A percentile compares a stretch with the other conserved stretches of the same genome.
These are phyloP conservation scores for Hamigera avellanea DNA, from an alignment of 495 filamentous ascomycete species.

Conservation along the genomic window DNA sequence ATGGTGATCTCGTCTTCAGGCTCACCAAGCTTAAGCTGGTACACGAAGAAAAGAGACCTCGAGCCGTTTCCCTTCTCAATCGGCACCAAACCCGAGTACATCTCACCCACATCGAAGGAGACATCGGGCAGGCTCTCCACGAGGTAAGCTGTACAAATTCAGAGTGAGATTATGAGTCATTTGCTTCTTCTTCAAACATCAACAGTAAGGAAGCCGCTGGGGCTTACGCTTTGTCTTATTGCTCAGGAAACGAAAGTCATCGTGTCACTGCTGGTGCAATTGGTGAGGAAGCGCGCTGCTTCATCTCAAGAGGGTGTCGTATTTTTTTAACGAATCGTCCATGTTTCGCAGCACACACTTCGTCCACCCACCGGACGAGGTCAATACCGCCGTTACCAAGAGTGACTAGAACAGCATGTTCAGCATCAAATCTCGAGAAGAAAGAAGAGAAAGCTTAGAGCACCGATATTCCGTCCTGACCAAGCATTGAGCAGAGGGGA, in stretches of 20 bases:
- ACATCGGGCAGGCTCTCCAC: slow-evolving; percentile 65
- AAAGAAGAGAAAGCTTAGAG: no score
- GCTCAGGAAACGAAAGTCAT: slow-evolving; percentile 26
- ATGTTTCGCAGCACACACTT: no score
- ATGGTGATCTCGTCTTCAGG: slow-evolving; percentile 59
- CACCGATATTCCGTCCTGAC: neutral
- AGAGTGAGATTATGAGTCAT: no score
- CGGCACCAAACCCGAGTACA: slow-evolving; percentile 63
- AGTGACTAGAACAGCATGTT: slow-evolving; percentile 21
- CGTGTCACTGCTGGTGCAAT: slow-evolving; percentile 6
- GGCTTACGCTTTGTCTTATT: slow-evolving; percentile 24
- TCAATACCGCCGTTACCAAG: slow-evolving; percentile 17
- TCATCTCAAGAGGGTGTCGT: no score
- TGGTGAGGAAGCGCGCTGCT: slow-evolving; percentile 19
- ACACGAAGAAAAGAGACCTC: slow-evolving; percentile 40
- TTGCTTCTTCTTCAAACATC: no score
- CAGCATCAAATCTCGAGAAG: no score
- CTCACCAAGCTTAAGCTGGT: slow-evolving; percentile 33
- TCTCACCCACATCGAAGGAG: slow-evolving; percentile 61
- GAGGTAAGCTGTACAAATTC: slow-evolving; percentile 44
- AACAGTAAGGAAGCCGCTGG: neutral
- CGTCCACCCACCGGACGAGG: slow-evolving; percentile 18
- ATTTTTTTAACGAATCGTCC: no score
- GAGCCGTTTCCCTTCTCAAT: slow-evolving; percentile 46
- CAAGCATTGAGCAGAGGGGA: neutral